These are phyloP conservation scores for Serendipita sp. DNA, from an alignment of 1,284 basidiomycete genomes.

Conservation along the genomic window DNA sequence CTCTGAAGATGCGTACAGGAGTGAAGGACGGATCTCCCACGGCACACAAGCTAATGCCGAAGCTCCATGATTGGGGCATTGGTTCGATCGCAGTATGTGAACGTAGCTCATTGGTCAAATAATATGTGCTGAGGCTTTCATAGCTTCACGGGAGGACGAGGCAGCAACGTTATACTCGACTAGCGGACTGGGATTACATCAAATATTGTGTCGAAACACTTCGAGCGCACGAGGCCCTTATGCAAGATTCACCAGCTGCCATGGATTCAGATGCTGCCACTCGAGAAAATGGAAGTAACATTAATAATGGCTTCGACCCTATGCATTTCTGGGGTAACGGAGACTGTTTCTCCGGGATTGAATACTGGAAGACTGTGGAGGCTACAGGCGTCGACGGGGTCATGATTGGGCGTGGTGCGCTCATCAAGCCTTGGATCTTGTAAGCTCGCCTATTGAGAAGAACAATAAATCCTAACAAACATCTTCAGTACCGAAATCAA, in stretches of 20 bases:
- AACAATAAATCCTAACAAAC: background rate
- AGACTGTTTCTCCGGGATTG: slow-evolving; percentile 80
- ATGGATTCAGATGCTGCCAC: background rate
- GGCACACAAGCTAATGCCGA: slow-evolving; percentile 84
- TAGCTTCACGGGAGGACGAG: slow-evolving; percentile 87
- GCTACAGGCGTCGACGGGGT: slow-evolving; percentile 77
- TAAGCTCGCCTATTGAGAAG: background rate
- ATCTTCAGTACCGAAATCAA: slow-evolving; percentile 80
- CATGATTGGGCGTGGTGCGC: slow-evolving; percentile 87
- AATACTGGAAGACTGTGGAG: slow-evolving; percentile 70
- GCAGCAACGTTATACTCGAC: slow-evolving; percentile 78
- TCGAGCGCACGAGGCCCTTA: slow-evolving; percentile 48
- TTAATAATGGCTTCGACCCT: slow-evolving; percentile 21
- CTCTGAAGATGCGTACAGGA: slow-evolving; percentile 87
- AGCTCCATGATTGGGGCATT: slow-evolving; percentile 71
- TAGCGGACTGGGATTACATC: slow-evolving; percentile 87
- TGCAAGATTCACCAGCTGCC: background rate
- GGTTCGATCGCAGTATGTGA: slow-evolving; percentile 41
- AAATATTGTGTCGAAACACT: slow-evolving; percentile 73
- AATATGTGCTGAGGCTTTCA: background rate
- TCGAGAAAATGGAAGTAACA: background rate
- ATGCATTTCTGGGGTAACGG: slow-evolving; percentile 94
- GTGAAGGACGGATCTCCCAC: slow-evolving; percentile 76
- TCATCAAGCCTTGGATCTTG: slow-evolving; percentile 59
- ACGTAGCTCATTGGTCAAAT: slow-evolving; percentile 33